A percentile compares a stretch with the other conserved stretches of the same genome.
phyloP scores from a whole-genome alignment of 371 early-diverging fungal genomes.

The Syncephalastrum contaminatum region DNA sequence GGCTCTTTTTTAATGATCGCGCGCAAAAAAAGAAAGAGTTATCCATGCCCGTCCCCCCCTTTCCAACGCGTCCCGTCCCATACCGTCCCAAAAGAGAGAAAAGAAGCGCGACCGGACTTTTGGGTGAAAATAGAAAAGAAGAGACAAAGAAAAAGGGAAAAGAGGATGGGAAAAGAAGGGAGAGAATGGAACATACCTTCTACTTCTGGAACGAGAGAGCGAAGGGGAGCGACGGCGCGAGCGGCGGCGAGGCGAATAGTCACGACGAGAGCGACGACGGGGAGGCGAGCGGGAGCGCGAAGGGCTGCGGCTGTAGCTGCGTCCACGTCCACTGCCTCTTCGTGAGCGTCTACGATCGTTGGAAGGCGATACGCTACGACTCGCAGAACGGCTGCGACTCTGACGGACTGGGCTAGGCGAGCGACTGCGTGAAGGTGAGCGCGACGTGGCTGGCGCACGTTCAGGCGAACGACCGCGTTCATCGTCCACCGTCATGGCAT shows the following conservation, averaged over 20 bases:
- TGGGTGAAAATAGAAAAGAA: neutral
- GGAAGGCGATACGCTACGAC: constrained; percentile 22
- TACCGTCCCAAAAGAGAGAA: neutral
- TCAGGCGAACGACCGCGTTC: constrained; percentile 5
- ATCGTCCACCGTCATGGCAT: too few species aligned
- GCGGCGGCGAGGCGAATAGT: constrained; percentile 26
- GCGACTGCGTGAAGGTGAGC: constrained; percentile 21
- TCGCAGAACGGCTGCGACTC: constrained; percentile 9
- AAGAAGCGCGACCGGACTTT: constrained; percentile 3
- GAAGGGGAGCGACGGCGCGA: constrained; percentile 33
- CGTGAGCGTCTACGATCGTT: constrained; percentile 23
- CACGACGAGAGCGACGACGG: constrained; percentile 16
- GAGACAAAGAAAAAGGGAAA: constrained; percentile 6
- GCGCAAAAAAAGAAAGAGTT: constrained; percentile 5
- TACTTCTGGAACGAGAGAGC: constrained; percentile 30
- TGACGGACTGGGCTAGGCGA: constrained; percentile 4
- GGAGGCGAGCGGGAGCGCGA: constrained; percentile 36
- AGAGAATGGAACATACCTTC: constrained; percentile 13
- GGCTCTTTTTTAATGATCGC: constrained; percentile 8
- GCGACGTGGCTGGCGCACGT: constrained; percentile 21
- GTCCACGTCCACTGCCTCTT: constrained; percentile 10
- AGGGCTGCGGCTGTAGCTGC: constrained; percentile 23
- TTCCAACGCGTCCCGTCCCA: constrained; percentile 1
- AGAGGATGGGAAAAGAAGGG: neutral
- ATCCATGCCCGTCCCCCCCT: constrained; percentile 1